Evolutionary conservation across 1,284 basidiomycete genomes (phyloP), one percentile per base, ranked within the genome.

Genomic region (Puccinia triticina): DNA sequence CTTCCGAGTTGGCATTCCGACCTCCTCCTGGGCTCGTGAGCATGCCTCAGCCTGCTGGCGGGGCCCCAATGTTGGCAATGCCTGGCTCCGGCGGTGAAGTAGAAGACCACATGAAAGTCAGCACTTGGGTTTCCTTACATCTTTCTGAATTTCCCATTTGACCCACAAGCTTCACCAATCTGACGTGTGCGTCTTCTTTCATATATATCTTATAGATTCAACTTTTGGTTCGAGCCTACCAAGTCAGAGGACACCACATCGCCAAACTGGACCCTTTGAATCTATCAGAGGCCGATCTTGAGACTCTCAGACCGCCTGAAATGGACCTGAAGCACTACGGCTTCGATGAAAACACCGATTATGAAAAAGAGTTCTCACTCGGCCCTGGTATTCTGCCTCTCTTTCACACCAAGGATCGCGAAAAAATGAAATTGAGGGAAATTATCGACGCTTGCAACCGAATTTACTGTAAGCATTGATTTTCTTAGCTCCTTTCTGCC

Each of bases 241-340:
- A 99, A 92, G 96, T 99, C 43, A 94, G 96, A 83, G 96, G 97
- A 50, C 97, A 99, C 87, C 94, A 97, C 87, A 91, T 96, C 84
- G 97, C 96, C 80, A 92, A 96, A 85, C 90, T 99, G 83, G 96
- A 99, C 87, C 96, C 96, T 53, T 91, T 99, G 40, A 94, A 94
- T 66, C 96, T 99, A 86, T 90, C 94, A 83, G 92, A 96, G 86
- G 91, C 94, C 72, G 96, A 98, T 87, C 91, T 97, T 75, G 91
- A 91, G 77, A 90, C 91, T 80, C 89, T 90, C 26, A 89, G 90
- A 26, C 95, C 95, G 3, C 92, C 94, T 0, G 95, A 98, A 87
- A 91, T 98, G 34, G 93, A 94, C 85, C 90, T 97, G 85, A 93
- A 92, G 85, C 93, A 93, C 83, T 99, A 98, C 88, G 95, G 96